Conservation (phyloP, 192 early-diverging fungal genomes). For the Coemansia sp. region DNA sequence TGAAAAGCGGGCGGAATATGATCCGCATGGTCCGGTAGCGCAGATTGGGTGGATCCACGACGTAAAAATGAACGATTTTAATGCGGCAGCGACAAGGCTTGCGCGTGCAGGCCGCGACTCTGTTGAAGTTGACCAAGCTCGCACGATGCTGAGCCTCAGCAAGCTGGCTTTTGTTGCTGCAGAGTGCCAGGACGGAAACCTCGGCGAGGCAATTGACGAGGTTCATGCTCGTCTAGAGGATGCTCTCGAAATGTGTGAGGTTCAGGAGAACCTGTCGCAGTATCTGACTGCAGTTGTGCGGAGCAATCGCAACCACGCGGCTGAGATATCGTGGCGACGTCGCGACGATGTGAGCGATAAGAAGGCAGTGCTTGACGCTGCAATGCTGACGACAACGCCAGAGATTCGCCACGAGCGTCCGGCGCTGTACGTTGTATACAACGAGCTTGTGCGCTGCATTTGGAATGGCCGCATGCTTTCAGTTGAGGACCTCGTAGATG, state of each 20-base stretch:
- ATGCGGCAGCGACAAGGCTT: constrained; percentile 31
- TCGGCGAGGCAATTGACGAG: constrained; percentile 15
- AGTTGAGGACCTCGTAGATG: constrained; percentile 34
- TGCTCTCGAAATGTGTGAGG: constrained; percentile 38
- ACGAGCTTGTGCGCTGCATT: constrained; percentile 22
- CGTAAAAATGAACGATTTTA: constrained; percentile 35
- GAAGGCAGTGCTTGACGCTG: constrained; percentile 29
- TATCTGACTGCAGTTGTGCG: constrained; percentile 15
- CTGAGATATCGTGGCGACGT: constrained; percentile 8
- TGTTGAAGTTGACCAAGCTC: constrained; percentile 23
- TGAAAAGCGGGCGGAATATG: constrained; percentile 11
- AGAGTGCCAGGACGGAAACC: constrained; percentile 6
- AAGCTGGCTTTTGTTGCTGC: constrained; percentile 37
- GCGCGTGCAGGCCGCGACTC: constrained; percentile 35
- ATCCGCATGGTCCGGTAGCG: constrained; percentile 14
- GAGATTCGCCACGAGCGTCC: constrained; percentile 34
- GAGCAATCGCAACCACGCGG: background rate
- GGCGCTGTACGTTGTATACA: constrained; percentile 35
- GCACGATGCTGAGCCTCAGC: constrained; percentile 42
- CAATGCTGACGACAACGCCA: constrained; percentile 37
- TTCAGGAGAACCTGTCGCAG: constrained; percentile 22
- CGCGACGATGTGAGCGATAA: constrained; percentile 18
- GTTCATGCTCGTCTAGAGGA: constrained; percentile 37
- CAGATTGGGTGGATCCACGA: constrained; percentile 49
- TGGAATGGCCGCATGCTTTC: constrained; percentile 23